Evolutionary conservation across 192 early-diverging fungal genomes (phyloP), one percentile per base, ranked within the genome.

Genomic region (Mortierella claussenii): DNA sequence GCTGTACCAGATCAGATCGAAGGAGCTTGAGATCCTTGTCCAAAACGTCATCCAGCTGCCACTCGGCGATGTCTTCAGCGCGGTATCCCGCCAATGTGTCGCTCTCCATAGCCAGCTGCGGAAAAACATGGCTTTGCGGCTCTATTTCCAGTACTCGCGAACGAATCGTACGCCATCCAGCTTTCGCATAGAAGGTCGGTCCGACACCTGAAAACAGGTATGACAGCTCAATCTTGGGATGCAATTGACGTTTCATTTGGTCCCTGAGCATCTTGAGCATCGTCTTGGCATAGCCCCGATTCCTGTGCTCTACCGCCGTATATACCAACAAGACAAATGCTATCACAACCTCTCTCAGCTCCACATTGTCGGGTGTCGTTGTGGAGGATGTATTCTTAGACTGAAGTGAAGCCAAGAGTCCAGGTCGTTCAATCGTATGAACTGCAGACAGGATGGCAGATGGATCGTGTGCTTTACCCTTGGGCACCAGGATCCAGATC

Each of bases 401-500:
- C 26, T 1, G 7, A 40, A 40, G 7, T 13, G 12, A 30, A 48
- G 57, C 31, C 28, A 60, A 47, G 10, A 60, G 21, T 8, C 62
- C 62, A 2, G 62, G 48, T n/a, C 62, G 49, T 13, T 54, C 50
- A 36, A 37, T 49, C 0, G 28, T 64, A 15, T 64, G 62, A n/a
- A 32, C 62, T n/a, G 62, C 50, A 10, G 62, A 64, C 18, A 64
- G 28, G 28, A 64, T 54, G 37, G 40, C 20, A 2, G 51, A 20
- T 4, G 51, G 51, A 21, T 64, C 62, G 21, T 64, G 13, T 7
- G 18, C 62, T 55, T 49, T 28, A 4, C 50, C 62, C 37, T 30
- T 55, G 13, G 62, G 62, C 20, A 64, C 62, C 32, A 64, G 62
- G 7, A 64, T 17, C 62, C 62, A 64, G 11, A 54, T 64, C 12